Percentiles rank a stretch among this genome's conserved stretches.
phyloP scores from a whole-genome alignment of 2,329 filamentous ascomycete genomes.

The Trichoderma sp. region DNA sequence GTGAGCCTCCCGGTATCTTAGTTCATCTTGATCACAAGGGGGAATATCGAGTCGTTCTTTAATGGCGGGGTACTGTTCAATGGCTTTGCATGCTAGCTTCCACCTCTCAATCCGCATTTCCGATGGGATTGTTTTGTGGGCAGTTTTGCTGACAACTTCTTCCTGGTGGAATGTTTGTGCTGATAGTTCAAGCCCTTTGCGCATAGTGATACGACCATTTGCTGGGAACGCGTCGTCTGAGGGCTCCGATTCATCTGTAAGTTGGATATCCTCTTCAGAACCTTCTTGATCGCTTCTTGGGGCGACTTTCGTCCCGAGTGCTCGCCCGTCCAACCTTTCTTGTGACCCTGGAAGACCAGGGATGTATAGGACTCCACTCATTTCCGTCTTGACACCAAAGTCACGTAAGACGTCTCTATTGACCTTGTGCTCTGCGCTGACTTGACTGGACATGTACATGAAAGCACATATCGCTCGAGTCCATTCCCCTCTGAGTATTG shows the following conservation, averaged over 20 bases:
- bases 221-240: neutral
- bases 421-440: slow-evolving; percentile 14
- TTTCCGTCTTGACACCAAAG: slow-evolving; percentile 20
- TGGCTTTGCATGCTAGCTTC: neutral
- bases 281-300: neutral
- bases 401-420: slow-evolving; percentile 17
- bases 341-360: neutral
- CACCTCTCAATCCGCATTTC: neutral
- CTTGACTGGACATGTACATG: slow-evolving; percentile 22
- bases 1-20: neutral
- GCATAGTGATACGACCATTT: neutral
- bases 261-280: neutral
- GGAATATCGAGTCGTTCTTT: neutral
- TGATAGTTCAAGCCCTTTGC: neutral
- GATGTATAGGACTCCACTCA: neutral
- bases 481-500: slow-evolving; percentile 18
- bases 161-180: neutral
- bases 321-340: neutral
- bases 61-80: neutral
- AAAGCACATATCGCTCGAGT: slow-evolving; percentile 12
- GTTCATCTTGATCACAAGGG: neutral
- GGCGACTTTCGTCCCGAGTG: neutral
- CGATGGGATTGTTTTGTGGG: neutral
- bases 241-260: neutral
- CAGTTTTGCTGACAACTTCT: neutral